A percentile compares a stretch with the other conserved stretches of the same genome.
phyloP scores from a whole-genome alignment of 2,329 filamentous ascomycete species.

The Fusarium tanahbumbuense region DNA sequence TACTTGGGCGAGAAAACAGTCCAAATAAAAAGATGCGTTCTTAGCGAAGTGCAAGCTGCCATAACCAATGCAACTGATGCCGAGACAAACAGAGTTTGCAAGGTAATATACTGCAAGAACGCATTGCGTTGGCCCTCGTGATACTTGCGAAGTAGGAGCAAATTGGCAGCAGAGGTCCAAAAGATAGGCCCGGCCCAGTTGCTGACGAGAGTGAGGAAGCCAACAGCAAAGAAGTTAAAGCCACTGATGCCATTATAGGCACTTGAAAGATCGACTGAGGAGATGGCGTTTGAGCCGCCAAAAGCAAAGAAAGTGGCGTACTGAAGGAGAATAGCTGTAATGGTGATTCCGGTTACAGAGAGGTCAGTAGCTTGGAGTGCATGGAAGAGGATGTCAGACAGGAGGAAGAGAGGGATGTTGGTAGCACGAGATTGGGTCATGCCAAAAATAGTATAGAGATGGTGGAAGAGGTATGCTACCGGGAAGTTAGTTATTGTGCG shows the following conservation, averaged over 20 bases:
- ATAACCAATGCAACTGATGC: constrained; percentile 79
- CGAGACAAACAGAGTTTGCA: constrained; percentile 78
- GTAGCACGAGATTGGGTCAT: constrained; percentile 87
- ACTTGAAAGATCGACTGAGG: constrained; percentile 91
- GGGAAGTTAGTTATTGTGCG: constrained; percentile 15
- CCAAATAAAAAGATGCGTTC: constrained; percentile 97
- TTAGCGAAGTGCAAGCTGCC: constrained; percentile 84
- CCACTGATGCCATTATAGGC: constrained; percentile 91
- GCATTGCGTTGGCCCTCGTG: constrained; percentile 45
- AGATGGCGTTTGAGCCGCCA: constrained; percentile 93
- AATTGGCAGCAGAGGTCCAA: constrained; percentile 78
- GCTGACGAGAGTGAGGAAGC: constrained; percentile 82
- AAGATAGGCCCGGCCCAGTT: constrained; percentile 95
- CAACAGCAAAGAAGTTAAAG: constrained; percentile 86
- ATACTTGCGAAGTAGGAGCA: constrained; percentile 63
- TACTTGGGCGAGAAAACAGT: constrained; percentile 98
- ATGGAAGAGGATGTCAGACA: constrained; percentile 73
- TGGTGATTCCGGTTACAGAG: constrained; percentile 69
- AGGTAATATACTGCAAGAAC: constrained; percentile 65
- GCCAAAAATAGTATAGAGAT: constrained; percentile 80
- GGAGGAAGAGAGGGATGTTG: constrained; percentile 85
- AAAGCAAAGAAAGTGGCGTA: constrained; percentile 89
- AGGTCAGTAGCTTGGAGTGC: constrained; percentile 62
- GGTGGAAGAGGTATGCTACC: constrained; percentile 66
- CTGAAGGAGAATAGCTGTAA: constrained; percentile 80